Conservation (phyloP, 2,329 filamentous ascomycete genomes). For the Diplocarpon rosae region DNA sequence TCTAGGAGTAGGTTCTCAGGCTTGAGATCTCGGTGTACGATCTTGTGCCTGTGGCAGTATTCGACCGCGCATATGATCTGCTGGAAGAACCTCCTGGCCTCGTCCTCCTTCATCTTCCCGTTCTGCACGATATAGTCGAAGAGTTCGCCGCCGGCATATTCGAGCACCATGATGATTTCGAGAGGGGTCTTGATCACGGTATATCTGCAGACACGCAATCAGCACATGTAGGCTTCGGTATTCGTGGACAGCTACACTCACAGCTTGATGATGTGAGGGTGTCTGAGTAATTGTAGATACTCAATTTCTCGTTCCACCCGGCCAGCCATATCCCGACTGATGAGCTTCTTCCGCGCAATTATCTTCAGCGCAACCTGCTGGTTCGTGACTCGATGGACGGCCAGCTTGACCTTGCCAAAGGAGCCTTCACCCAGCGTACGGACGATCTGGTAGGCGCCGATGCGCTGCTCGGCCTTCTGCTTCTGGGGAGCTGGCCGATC, state of each 20-base stretch:
- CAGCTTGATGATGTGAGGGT: slow-evolving; percentile 99
- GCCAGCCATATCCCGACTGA: slow-evolving; percentile 95
- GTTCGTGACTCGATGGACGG: slow-evolving; percentile 80
- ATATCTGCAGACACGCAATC: slow-evolving; percentile 45
- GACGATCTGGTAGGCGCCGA: slow-evolving; percentile 85
- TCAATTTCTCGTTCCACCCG: slow-evolving; percentile 96
- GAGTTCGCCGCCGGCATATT: slow-evolving; percentile 91
- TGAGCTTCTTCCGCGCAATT: slow-evolving; percentile 89
- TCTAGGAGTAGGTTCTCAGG: slow-evolving; percentile 94
- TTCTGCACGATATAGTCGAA: slow-evolving; percentile 98
- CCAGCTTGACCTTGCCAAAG: slow-evolving; percentile 97
- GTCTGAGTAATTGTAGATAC: slow-evolving; percentile 87
- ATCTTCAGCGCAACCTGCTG: slow-evolving; percentile 98
- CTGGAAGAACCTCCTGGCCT: slow-evolving; percentile 96
- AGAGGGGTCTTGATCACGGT: slow-evolving; percentile 91
- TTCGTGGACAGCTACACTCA: slow-evolving; percentile 34
- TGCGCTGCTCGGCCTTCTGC: slow-evolving; percentile 62
- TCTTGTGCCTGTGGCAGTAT: slow-evolving; percentile 98
- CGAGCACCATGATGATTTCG: slow-evolving; percentile 98
- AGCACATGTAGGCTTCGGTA: slow-evolving; percentile 13
- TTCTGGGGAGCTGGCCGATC: slow-evolving; percentile 21
- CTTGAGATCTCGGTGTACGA: slow-evolving; percentile 94
- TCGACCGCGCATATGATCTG: slow-evolving; percentile 98
- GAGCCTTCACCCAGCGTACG: slow-evolving; percentile 91
- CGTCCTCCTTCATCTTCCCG: slow-evolving; percentile 79